phyloP scores from a whole-genome alignment of 352 stramenopile genomes.

The Nothophytophthora sp. region DNA sequence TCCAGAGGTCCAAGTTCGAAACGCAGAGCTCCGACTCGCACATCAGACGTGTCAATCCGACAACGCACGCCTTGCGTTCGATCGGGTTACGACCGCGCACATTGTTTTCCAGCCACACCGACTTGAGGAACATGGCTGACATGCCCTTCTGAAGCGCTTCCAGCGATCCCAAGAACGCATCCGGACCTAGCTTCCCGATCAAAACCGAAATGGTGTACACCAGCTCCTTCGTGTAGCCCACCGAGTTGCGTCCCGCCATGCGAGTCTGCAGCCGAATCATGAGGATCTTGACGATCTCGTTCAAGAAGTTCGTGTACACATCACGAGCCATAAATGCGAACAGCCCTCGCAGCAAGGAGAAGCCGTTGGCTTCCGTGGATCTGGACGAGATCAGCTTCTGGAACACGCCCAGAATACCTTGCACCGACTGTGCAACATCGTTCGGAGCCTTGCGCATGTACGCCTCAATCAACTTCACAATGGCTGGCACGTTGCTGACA shows the following conservation, averaged over 20 bases:
- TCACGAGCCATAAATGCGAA: slow-evolving; percentile 86
- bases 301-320: slow-evolving; percentile 77
- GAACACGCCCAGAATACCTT: slow-evolving; percentile 96
- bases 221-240: slow-evolving; percentile 85
- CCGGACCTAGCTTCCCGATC: slow-evolving; percentile 88
- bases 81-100: slow-evolving; percentile 61
- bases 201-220: slow-evolving; percentile 90
- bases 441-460: slow-evolving; percentile 95
- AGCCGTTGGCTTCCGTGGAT: slow-evolving; percentile 93
- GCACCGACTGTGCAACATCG: slow-evolving; percentile 83
- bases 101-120: slow-evolving; percentile 88
- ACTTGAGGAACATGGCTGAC: slow-evolving; percentile 90
- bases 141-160: slow-evolving; percentile 91
- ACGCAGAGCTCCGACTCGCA: slow-evolving; percentile 72
- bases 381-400: slow-evolving; percentile 97
- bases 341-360: slow-evolving; percentile 92
- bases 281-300: slow-evolving; percentile 94
- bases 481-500: slow-evolving; percentile 96
- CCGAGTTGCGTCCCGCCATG: slow-evolving; percentile 89
- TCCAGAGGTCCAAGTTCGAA: slow-evolving; percentile 56
- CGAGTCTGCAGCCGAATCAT: slow-evolving; percentile 93
- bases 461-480: slow-evolving; percentile 96
- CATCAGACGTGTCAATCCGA: slow-evolving; percentile 72
- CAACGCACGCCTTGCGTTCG: slow-evolving; percentile 68
- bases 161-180: slow-evolving; percentile 75